Percentiles rank a stretch among this genome's conserved stretches.
Evolutionary conservation across 257 asterid species (phyloP).

Genomic region (Avicennia marina): DNA sequence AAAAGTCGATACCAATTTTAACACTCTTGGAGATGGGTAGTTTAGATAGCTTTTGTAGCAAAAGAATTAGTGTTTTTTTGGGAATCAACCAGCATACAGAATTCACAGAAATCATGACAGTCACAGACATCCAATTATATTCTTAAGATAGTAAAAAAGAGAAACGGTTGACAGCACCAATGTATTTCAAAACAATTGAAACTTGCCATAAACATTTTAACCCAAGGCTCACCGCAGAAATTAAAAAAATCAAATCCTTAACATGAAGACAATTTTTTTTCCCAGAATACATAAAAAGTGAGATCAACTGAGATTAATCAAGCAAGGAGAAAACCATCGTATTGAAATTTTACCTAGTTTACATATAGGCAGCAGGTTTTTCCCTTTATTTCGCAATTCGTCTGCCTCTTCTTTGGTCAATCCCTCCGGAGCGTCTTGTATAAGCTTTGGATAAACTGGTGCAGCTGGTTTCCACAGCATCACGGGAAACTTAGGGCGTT

Average conservation of each 20-base stretch:
- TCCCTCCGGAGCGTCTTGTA: constrained; percentile 96
- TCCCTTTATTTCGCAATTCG: constrained; percentile 65
- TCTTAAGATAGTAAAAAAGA: background rate
- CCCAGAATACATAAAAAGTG: background rate
- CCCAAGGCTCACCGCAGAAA: background rate
- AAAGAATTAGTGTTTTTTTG: no score
- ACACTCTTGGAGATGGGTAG: no score
- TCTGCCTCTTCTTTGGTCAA: constrained; percentile 84
- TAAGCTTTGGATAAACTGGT: constrained; percentile 95
- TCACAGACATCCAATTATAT: background rate
- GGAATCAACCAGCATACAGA: no score
- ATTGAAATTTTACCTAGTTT: constrained; percentile 78
- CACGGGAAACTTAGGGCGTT: constrained; percentile 74
- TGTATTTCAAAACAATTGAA: background rate
- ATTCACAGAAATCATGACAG: background rate
- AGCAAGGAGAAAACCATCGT: background rate
- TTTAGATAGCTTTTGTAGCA: no score
- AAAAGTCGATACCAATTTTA: no score
- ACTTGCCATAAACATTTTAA: background rate
- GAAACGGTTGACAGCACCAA: background rate
- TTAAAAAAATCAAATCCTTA: background rate
- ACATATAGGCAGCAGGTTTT: constrained; percentile 64
- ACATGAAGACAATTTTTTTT: background rate
- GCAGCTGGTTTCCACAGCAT: constrained; percentile 99
- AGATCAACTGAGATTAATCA: background rate